Evolutionary conservation across 1,284 basidiomycete genomes (phyloP).

Genomic region (Naganishia sp.): DNA sequence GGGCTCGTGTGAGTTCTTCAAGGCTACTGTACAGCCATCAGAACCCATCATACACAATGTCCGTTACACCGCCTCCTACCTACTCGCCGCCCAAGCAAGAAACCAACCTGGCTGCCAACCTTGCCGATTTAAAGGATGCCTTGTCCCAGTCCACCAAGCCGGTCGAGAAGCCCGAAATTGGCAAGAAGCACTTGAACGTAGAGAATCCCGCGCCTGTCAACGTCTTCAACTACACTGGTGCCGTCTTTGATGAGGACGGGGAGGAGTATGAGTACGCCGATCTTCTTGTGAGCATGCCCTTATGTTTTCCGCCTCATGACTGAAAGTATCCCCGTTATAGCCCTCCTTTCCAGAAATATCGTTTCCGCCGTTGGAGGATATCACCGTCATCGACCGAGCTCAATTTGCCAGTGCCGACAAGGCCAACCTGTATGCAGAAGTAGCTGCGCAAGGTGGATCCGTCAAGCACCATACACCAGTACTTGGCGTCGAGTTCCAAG

Average conservation of each 20-base stretch:
- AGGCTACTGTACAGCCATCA: neutral
- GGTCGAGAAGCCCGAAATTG: neutral
- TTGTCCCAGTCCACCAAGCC: conserved; percentile 2
- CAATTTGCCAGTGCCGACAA: conserved; percentile 54
- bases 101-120: neutral
- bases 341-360: conserved; percentile 65
- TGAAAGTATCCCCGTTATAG: conserved; percentile 49
- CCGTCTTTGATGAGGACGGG: conserved; percentile 48
- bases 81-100: conserved; percentile 27
- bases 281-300: conserved; percentile 60
- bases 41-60: conserved; percentile 24
- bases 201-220: conserved; percentile 29
- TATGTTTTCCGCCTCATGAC: neutral
- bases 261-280: conserved; percentile 62
- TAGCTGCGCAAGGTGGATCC: conserved; percentile 49
- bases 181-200: conserved; percentile 22
- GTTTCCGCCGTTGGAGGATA: conserved; percentile 65
- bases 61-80: conserved; percentile 33
- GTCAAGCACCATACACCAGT: conserved; percentile 53
- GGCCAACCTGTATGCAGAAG: conserved; percentile 44
- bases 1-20: neutral
- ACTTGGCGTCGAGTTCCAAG: conserved; percentile 54
- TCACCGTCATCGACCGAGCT: conserved; percentile 66
- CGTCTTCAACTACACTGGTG: conserved; percentile 35
- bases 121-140: conserved; percentile 26